Evolutionary conservation across 1,139 yeast species (phyloP), one percentile per base, ranked within the genome.

Genomic region (Magnusiomyces suaveolens): DNA sequence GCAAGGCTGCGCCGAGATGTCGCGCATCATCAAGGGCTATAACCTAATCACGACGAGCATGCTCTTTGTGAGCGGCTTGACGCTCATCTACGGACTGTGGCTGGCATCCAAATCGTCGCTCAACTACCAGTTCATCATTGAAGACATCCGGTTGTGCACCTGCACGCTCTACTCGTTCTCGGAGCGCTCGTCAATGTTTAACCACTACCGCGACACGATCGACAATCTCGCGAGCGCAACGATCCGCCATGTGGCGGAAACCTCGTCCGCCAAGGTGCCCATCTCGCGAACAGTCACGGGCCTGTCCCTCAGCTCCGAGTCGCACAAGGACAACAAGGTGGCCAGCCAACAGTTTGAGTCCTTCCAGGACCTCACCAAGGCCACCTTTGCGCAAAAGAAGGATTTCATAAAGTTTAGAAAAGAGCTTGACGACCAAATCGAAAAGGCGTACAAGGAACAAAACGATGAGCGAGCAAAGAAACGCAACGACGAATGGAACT

Each of bases 41-140:
- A 48, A 38, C 16, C 24, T 48, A 20, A n/a, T 48, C 6, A n/a
- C 51, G 1, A 24, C 38, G 3, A 48, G 33, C 32, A 18, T 26
- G 26, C 24, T 48, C 14, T 48, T 48, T 25, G 18, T 48, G 20
- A 18, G 43, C 16, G 46, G 51, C 3, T 25, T 48, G 23, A 48
- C 51, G 3, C 20, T 48, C 2, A 39, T 48, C 20, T 38, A 48
- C 25, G 51, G 51, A 8, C 44, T 48, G 14, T 48, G 51, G 51
- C 51, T 48, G 2, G 51, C 51, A 3, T 38, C 51, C 25, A 48
- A 48, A 38, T 48, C 51, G 1, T 24, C n/a, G 8, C 38, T 48
- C 14, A 39, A 48, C n/a, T 48, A 48, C 24, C 51, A 48, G 36
- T 39, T 21, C n/a, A 48, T 48, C 25, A 48, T 48, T 21, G 51